A percentile compares a stretch with the other conserved stretches of the same genome.
Conservation (phyloP, 345 rosid genomes). For the Litchi chinensis region DNA sequence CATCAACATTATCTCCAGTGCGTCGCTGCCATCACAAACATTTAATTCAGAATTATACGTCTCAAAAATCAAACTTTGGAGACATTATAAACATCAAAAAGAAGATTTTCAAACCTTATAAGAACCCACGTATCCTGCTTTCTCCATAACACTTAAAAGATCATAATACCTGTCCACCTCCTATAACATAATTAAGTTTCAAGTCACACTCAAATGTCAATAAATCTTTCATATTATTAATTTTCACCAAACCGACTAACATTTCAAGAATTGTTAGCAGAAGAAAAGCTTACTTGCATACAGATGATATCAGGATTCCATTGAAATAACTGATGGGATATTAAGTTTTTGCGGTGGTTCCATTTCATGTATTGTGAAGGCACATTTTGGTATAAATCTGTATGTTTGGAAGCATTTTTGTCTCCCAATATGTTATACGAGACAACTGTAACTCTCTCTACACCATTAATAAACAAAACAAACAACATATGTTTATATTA, state of each 20-base stretch:
- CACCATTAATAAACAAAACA: constrained; percentile 15
- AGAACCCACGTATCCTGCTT: constrained; percentile 73
- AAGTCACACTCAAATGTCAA: background rate
- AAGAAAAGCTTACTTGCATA: constrained; percentile 54
- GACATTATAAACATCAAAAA: background rate
- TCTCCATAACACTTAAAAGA: constrained; percentile 49
- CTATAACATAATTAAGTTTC: constrained; percentile 38
- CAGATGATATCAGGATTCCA: constrained; percentile 72
- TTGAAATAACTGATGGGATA: constrained; percentile 59
- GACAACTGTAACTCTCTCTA: constrained; percentile 63
- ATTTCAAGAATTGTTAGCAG: background rate
- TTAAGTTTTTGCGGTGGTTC: constrained; percentile 64
- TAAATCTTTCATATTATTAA: background rate
- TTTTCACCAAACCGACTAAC: too few species aligned
- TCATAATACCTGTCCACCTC: constrained; percentile 83
- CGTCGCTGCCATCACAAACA: constrained; percentile 61
- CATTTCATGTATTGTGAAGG: constrained; percentile 58
- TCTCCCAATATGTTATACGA: constrained; percentile 84
- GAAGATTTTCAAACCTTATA: constrained; percentile 53
- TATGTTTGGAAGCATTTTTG: constrained; percentile 62
- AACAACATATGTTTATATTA: background rate
- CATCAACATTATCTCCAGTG: constrained; percentile 74
- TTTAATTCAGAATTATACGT: background rate
- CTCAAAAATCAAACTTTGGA: background rate
- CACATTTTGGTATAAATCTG: constrained; percentile 62